Conservation (phyloP, 331 rosid species). For the Quercus lobata region DNA sequence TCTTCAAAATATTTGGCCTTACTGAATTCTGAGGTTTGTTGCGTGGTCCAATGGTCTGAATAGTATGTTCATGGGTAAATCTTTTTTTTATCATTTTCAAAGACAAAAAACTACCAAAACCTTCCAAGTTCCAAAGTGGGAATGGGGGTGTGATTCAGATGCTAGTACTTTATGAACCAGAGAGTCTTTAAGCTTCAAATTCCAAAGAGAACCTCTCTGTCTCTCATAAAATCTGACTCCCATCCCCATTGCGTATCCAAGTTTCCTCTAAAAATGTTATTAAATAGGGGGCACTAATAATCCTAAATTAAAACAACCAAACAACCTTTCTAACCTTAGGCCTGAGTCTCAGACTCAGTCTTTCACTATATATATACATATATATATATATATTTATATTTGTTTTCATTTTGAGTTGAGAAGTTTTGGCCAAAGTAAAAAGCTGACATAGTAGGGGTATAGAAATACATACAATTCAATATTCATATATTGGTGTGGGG, state of each 20-base stretch:
- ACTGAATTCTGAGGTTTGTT: no score
- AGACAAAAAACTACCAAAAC: not conserved
- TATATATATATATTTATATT: not conserved
- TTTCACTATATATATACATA: no score
- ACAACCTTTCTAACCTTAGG: not conserved
- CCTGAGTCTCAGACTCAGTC: no score
- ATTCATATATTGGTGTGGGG: not conserved
- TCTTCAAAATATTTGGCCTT: no score
- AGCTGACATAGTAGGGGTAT: not conserved
- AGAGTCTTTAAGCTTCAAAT: slow-evolving; percentile 10
- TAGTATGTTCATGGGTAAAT: not conserved
- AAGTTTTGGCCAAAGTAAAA: slow-evolving; percentile 1
- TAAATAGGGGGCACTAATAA: not conserved
- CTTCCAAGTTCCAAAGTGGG: slow-evolving; percentile 23
- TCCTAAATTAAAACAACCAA: not conserved
- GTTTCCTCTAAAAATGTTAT: no score
- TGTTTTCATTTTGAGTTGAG: not conserved
- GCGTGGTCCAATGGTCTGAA: not conserved
- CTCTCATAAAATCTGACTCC: not conserved
- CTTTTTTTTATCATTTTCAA: not conserved
- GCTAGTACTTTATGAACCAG: not conserved
- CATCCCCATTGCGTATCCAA: not conserved
- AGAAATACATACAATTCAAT: no score
- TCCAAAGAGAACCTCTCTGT: slow-evolving; percentile 12
- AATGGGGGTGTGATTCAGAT: not conserved